phyloP scores from a whole-genome alignment of 1,284 basidiomycete genomes.

The Athelia psychrophila region DNA sequence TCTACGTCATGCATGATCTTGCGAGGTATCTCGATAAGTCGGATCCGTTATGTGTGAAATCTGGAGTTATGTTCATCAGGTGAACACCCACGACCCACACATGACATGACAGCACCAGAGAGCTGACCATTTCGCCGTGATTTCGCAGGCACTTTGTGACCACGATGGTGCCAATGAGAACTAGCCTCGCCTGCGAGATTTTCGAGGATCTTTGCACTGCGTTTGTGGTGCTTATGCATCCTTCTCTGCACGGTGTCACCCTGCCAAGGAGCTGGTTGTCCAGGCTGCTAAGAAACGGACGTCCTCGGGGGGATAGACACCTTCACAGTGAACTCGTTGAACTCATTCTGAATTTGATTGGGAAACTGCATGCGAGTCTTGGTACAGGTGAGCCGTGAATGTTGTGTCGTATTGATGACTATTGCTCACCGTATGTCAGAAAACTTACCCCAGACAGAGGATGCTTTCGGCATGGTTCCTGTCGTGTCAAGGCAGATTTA shows the following conservation, averaged over 20 bases:
- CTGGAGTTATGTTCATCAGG: slow-evolving; percentile 3
- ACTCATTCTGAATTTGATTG: slow-evolving; percentile 24
- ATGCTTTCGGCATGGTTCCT: slow-evolving; percentile 14
- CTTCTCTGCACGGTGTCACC: slow-evolving; percentile 38
- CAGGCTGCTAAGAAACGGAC: slow-evolving; percentile 20
- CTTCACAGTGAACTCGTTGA: slow-evolving; percentile 15
- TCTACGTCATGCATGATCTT: neutral
- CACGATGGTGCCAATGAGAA: slow-evolving; percentile 28
- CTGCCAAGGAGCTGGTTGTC: slow-evolving; percentile 48
- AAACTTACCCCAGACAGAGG: slow-evolving; percentile 27
- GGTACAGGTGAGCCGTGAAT: slow-evolving; percentile 16
- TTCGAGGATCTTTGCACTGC: slow-evolving; percentile 40
- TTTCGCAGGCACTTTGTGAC: slow-evolving; percentile 39
- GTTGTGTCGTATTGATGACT: slow-evolving; percentile 6
- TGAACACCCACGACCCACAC: slow-evolving; percentile 13
- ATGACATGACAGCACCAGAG: slow-evolving; percentile 12
- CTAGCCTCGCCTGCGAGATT: slow-evolving; percentile 42
- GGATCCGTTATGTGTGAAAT: no score
- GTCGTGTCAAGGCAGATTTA: slow-evolving; percentile 27
- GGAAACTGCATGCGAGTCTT: slow-evolving; percentile 30
- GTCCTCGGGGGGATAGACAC: slow-evolving; percentile 5
- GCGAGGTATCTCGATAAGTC: neutral
- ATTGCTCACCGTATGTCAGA: slow-evolving; percentile 12
- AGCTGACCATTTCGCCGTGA: neutral
- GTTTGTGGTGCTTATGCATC: slow-evolving; percentile 26